Conservation (phyloP, 2,329 filamentous ascomycete genomes). For the Pseudodiploospora longispora region DNA sequence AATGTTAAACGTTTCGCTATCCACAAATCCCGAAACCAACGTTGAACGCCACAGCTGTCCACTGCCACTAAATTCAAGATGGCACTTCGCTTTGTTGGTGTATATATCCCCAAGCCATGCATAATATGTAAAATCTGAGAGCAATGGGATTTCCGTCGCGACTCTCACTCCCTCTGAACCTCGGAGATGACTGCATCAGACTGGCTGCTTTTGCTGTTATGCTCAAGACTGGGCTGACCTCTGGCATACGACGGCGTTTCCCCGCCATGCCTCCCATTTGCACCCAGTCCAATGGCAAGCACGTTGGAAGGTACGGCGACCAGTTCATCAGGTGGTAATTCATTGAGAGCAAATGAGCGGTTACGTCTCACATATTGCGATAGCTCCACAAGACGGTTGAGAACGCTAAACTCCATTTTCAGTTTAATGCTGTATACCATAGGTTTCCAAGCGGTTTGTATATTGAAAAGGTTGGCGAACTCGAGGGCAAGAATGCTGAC, state of each 20-base stretch:
- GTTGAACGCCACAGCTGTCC: too few relatives aligned
- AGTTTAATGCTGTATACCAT: slow-evolving; percentile 26
- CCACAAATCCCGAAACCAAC: too few relatives aligned
- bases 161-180: too few relatives aligned
- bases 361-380: slow-evolving; percentile 6
- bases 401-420: slow-evolving; percentile 25
- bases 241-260: slow-evolving; percentile 3
- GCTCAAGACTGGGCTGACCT: neutral
- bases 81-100: too few relatives aligned
- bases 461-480: slow-evolving; percentile 19
- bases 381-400: slow-evolving; percentile 23
- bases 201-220: neutral
- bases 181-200: neutral
- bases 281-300: slow-evolving; percentile 2
- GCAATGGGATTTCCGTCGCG: too few relatives aligned
- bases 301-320: neutral
- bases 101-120: too few relatives aligned
- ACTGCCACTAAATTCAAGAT: too few relatives aligned
- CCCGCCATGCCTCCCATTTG: neutral
- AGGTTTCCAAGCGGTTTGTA: slow-evolving; percentile 25
- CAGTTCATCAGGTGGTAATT: neutral
- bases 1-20: too few relatives aligned
- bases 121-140: too few relatives aligned
- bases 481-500: slow-evolving; percentile 23
- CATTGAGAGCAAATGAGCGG: slow-evolving; percentile 7